Evolutionary conservation across 768 basidiomycete species (phyloP), one percentile per base, ranked within the genome.

Genomic region (Mycena kentingensis): DNA sequence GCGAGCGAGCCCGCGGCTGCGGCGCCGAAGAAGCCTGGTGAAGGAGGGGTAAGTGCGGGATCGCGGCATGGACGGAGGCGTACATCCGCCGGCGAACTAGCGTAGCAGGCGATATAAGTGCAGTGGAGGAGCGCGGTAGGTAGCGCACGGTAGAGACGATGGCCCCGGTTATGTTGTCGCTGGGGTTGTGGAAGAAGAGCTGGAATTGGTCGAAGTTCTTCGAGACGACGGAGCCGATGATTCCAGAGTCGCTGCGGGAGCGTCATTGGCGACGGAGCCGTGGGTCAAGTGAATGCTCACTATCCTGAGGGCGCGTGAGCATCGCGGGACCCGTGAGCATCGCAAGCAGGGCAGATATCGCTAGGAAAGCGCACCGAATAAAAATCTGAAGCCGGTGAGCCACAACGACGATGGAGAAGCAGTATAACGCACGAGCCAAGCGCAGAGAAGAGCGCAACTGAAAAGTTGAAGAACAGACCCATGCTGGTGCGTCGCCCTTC

Each of bases 121-220:
- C 16, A 12, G 16, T 36, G 2, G 13, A 21, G 18, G 7, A 12
- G 2, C 21, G 67, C 16, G 74, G 76, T 0, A 61, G 76, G 3
- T 72, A 74, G 27, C 79, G 76, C 73, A 82, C 82, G 42, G 80
- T 64, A 3, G 81, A 79, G 19, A 81, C 77, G 46, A 82, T 81
- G 21, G 73, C 80, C 19, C 79, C 79, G 67, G 76, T 76, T 18
- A 65, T 70, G 46, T 65, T 77, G 6, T 70, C 62, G 21, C 62
- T 56, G 11, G 78, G 78, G 5, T 31, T 25, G 32, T 56, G 35
- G 26, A 60, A 60, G 43, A 24, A 55, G 11, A 24, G 12, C 5
- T 60, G 53, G 45, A 55, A 60, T 19, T 36, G 24, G 48, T 49
- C 44, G 51, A 58, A 58, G 35, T 58, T n/a, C 21, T 35, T 4